Base-by-base conservation (phyloP, 257 asterid genomes). In the Agastache rugosa region DNA sequence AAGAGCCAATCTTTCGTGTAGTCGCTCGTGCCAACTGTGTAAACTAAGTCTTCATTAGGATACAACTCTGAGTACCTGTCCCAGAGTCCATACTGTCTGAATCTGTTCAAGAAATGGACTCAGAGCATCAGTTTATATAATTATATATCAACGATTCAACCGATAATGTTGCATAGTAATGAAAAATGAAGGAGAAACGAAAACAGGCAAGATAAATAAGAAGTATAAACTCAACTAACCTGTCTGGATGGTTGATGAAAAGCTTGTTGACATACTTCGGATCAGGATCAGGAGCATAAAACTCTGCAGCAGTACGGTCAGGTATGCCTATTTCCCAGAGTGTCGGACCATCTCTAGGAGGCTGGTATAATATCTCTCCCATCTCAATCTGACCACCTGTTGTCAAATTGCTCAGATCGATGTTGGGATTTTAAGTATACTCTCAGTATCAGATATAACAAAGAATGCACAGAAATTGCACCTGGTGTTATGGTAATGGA, bases 321-420 rank as follows among this genome's bases (percentile, higher is more conserved):
- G 98, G 98, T 19, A 85, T 23, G 53, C 98, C 98, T 17, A 93
- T 91, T 81, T 93, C 98, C 98, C 97, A 93, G 47, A 89, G 64
- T 0, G 97, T 93, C 6, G 97, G 92, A 56, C 98, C 98, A 14
- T 90, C 87, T 64, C 96, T 85, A 1, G 88, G 92, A 69, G 93
- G 93, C 72, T 68, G 44, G n/a, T 73, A 92, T 2, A 87, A 83
- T 67, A 85, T 78, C 82, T 86, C 87, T 20, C 90, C 96, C 75
- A 81, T 34, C 11, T 89, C 87, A 16, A 86, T 51, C 51, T 58
- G 65, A 78, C 79, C 47, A 34, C 96, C 96, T 90, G 75, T 78
- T 48, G 29, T 17, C 53, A 71, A 56, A 35, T 74, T 51, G 39
- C 55, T 69, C 44, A 59, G 59, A 47, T 50, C 60, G 10, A 53